Percentiles rank a stretch among this genome's conserved stretches.
phyloP scores from a whole-genome alignment of 2,329 filamentous ascomycete species.

The Epichloe scottii region DNA sequence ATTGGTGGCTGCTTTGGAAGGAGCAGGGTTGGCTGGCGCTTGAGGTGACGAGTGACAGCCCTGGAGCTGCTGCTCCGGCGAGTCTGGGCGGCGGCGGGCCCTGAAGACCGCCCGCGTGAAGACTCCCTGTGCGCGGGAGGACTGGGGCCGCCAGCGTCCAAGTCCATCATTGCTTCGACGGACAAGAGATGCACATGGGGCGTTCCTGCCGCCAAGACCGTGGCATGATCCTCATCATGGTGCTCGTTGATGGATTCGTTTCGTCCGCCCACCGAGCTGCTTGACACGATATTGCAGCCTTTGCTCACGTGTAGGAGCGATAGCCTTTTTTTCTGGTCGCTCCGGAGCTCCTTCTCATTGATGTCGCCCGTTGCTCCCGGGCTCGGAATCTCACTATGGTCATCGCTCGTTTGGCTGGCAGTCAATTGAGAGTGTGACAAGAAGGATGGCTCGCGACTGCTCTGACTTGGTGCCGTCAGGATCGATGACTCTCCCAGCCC shows the following conservation, averaged over 20 bases:
- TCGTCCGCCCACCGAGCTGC: neutral
- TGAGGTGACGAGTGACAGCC: neutral
- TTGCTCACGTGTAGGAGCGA: conserved; percentile 1
- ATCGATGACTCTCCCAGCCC: conserved; percentile 11
- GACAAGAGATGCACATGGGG: neutral
- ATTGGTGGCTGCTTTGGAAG: neutral
- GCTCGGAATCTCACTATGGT: neutral
- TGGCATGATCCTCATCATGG: neutral
- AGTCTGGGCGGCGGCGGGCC: neutral
- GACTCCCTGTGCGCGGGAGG: no score
- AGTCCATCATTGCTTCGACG: no score
- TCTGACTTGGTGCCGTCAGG: conserved; percentile 5
- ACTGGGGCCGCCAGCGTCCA: no score
- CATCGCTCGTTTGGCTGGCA: conserved; percentile 3
- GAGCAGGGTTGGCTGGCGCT: neutral
- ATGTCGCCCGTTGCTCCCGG: neutral
- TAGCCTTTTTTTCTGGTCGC: neutral
- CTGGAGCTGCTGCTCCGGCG: neutral
- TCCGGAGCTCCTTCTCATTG: neutral
- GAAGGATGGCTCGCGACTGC: conserved; percentile 5
- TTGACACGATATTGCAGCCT: neutral
- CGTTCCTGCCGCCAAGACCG: neutral
- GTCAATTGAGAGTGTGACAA: neutral
- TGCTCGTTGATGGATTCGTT: neutral
- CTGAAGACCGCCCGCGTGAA: neutral